Conservation (phyloP, 169 alveolate species). For the Eimeria falciformis region DNA sequence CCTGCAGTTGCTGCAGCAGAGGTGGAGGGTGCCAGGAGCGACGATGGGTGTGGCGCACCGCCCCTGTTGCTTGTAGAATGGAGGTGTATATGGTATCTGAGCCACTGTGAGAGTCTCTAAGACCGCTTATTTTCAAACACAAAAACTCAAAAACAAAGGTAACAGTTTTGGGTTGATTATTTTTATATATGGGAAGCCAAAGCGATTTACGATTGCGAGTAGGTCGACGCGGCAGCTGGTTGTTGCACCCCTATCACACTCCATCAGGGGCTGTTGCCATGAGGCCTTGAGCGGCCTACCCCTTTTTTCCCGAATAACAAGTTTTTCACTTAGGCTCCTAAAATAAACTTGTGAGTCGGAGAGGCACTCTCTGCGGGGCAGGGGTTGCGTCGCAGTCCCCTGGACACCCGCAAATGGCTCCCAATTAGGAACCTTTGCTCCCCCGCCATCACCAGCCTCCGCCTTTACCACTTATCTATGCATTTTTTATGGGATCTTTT, state of each 20-base stretch:
- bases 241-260: constrained; percentile 74
- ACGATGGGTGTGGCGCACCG: constrained; percentile 61
- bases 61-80: constrained; percentile 42
- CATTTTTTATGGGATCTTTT: constrained; percentile 55
- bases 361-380: constrained; percentile 72
- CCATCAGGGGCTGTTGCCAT: constrained; percentile 16
- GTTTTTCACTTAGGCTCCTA: constrained; percentile 43
- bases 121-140: no score
- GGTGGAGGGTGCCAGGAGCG: constrained; percentile 74
- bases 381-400: constrained; percentile 70
- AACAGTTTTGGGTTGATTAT: no score
- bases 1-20: constrained; percentile 67
- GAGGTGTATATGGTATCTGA: constrained; percentile 24
- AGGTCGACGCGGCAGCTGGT: constrained; percentile 72
- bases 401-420: constrained; percentile 71
- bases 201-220: no score
- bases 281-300: constrained; percentile 20
- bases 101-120: no score
- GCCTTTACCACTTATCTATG: constrained; percentile 24
- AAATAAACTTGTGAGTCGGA: constrained; percentile 25
- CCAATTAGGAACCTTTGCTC: constrained; percentile 69
- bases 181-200: no score
- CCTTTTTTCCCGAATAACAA: constrained; percentile 51
- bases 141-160: no score
- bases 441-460: constrained; percentile 68